Percentiles rank a stretch among this genome's conserved stretches.
Conservation (phyloP, 1,284 basidiomycete species). For the Erythrobasidium hasegawianum region DNA sequence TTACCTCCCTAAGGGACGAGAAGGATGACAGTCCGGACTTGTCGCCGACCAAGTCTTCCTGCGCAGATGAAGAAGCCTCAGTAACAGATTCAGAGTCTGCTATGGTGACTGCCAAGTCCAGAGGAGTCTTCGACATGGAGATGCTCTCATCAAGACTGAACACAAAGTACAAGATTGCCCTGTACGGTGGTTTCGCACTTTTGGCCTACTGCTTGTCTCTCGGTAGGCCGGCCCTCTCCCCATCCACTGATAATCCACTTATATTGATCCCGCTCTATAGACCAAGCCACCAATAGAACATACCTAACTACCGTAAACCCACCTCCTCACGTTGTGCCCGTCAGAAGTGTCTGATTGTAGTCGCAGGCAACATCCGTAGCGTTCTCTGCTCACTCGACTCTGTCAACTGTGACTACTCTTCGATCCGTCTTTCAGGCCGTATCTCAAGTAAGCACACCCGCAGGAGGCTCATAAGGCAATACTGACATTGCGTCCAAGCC, state of each 20-base stretch:
- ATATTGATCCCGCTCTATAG: constrained; percentile 34
- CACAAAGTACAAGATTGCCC: constrained; percentile 39
- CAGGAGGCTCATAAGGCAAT: no score
- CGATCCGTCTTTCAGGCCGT: constrained; percentile 48
- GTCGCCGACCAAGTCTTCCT: no score
- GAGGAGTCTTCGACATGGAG: constrained; percentile 49
- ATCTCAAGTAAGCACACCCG: constrained; percentile 30
- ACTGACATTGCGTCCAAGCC: constrained; percentile 37
- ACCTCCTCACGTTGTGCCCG: no score
- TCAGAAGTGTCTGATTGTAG: no score
- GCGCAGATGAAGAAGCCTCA: background rate
- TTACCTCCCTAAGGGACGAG: no score
- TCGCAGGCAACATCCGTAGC: constrained; percentile 42
- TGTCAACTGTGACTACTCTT: constrained; percentile 47
- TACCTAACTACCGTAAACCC: constrained; percentile 43
- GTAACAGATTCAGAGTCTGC: background rate
- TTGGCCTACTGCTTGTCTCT: constrained; percentile 48
- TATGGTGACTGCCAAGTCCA: constrained; percentile 40
- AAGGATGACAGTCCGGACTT: no score
- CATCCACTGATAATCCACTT: no score
- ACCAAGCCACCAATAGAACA: constrained; percentile 43
- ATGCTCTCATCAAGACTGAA: constrained; percentile 42
- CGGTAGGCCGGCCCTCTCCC: no score
- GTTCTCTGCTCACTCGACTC: constrained; percentile 39
- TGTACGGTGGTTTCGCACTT: constrained; percentile 47